These are phyloP conservation scores for Litchi chinensis DNA, from an alignment of 345 rosid genomes.

Conservation along the genomic window DNA sequence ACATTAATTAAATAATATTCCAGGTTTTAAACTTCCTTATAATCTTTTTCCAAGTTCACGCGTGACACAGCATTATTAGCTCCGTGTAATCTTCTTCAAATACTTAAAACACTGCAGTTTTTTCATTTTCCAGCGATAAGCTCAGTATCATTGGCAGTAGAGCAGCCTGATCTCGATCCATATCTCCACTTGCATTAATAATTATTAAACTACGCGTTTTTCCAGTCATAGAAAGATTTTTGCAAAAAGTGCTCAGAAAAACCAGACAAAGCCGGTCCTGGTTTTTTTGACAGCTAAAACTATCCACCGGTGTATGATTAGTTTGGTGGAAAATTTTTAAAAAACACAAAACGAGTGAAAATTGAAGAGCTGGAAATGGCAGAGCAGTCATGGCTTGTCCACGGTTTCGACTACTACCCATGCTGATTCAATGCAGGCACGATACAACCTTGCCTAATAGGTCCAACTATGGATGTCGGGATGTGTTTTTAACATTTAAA, in stretches of 20 bases:
- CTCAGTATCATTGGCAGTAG: neutral
- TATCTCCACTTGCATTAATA: neutral
- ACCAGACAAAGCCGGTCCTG: neutral
- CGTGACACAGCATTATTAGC: neutral
- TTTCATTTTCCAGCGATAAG: slow-evolving; percentile 1
- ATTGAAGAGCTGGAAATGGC: neutral
- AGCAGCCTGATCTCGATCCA: neutral
- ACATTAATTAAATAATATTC: neutral
- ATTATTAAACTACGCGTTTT: neutral
- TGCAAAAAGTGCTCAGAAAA: neutral
- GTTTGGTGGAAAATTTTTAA: slow-evolving; percentile 6
- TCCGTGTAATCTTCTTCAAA: slow-evolving; percentile 15
- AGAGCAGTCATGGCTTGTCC: neutral
- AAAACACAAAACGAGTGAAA: neutral
- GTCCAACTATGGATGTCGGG: neutral
- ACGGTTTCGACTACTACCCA: neutral
- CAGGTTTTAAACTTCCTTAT: neutral
- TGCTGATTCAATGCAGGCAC: neutral
- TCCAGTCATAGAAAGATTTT: neutral
- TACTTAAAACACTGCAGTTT: neutral
- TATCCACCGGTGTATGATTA: neutral
- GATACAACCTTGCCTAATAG: neutral
- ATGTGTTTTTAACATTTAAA: no score
- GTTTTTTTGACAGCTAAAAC: neutral
- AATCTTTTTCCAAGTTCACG: neutral